These are phyloP conservation scores for Xylaria multiplex DNA, from an alignment of 2,329 filamentous ascomycete species.

Conservation along the genomic window DNA sequence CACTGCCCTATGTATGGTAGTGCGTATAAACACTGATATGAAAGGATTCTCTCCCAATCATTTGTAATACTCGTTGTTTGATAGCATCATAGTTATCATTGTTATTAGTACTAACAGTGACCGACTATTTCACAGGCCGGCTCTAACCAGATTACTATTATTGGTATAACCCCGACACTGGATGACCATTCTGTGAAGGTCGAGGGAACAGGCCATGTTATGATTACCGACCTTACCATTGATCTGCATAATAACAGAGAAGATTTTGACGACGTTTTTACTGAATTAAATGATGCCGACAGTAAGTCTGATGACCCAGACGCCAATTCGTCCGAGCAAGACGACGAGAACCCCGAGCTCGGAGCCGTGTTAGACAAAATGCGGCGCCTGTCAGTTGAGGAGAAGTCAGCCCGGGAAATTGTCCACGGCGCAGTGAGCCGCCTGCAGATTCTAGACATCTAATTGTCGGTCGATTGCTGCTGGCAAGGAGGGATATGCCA, in stretches of 20 bases:
- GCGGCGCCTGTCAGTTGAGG: conserved; percentile 46
- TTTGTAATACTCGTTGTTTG: no score
- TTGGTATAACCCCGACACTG: conserved; percentile 63
- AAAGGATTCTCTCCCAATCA: no score
- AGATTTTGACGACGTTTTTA: conserved; percentile 64
- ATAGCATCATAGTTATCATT: no score
- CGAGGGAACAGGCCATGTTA: conserved; percentile 66
- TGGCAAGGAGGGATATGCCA: conserved; percentile 35
- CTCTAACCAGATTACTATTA: conserved; percentile 65
- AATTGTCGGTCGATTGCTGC: conserved; percentile 50
- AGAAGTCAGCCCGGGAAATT: conserved; percentile 47
- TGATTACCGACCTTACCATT: conserved; percentile 71
- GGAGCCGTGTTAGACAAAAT: conserved; percentile 49
- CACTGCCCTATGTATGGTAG: no score
- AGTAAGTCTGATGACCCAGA: conserved; percentile 36
- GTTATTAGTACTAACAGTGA: neutral
- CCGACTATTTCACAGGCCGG: conserved; percentile 55
- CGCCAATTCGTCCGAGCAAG: conserved; percentile 31
- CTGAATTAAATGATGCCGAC: conserved; percentile 56
- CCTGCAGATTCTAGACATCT: conserved; percentile 54
- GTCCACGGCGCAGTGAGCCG: conserved; percentile 52
- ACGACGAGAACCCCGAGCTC: conserved; percentile 45
- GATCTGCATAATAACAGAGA: conserved; percentile 66
- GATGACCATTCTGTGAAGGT: conserved; percentile 69
- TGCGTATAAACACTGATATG: no score